These are phyloP conservation scores for Mimosa bimucronata DNA, from an alignment of 306 rosid genomes.

Conservation along the genomic window DNA sequence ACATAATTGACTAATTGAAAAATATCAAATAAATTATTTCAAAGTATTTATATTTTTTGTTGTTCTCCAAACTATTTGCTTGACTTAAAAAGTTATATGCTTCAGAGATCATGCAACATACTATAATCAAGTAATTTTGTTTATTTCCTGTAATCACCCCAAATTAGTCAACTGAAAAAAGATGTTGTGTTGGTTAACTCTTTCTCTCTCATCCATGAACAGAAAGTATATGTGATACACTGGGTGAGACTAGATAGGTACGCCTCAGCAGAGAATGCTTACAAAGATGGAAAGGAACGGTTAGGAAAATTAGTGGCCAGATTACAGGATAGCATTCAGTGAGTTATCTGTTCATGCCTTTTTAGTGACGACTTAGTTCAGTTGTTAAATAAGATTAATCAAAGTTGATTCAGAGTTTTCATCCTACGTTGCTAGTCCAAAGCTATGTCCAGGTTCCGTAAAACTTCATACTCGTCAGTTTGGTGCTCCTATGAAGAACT, in stretches of 20 bases:
- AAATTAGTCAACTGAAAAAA: no score
- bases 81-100: no score
- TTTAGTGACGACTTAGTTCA: background rate
- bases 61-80: no score
- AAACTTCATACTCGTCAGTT: background rate
- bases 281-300: background rate
- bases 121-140: no score
- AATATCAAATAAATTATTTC: no score
- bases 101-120: no score
- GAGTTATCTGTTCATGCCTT: background rate
- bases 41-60: no score
- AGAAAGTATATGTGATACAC: background rate
- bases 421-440: background rate
- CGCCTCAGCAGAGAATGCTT: background rate
- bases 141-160: no score
- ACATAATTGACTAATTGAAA: no score
- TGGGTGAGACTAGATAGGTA: background rate
- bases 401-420: background rate
- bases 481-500: background rate
- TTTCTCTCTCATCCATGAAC: no score
- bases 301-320: constrained; percentile 1
- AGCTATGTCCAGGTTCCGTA: constrained; percentile 1
- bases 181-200: no score
- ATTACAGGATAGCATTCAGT: background rate
- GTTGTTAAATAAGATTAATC: no score